Percentiles rank a stretch among this genome's conserved stretches.
phyloP scores from a whole-genome alignment of 345 rosid genomes.

The Excoecaria cochinchinensis region DNA sequence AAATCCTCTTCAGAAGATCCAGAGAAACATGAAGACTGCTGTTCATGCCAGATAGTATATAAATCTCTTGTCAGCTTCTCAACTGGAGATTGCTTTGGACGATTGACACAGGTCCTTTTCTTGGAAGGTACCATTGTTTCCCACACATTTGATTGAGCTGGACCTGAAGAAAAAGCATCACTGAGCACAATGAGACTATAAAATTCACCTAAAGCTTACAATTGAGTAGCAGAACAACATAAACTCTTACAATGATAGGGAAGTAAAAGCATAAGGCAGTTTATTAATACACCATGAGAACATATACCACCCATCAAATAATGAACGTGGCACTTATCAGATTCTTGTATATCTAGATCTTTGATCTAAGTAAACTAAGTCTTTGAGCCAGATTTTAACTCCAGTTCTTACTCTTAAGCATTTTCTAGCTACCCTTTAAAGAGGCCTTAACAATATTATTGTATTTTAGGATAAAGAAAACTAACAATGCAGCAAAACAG shows the following conservation, averaged over 20 bases:
- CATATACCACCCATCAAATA: not conserved
- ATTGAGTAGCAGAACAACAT: not conserved
- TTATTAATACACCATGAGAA: not conserved
- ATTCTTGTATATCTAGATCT: not conserved
- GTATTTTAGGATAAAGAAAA: conserved; percentile 1
- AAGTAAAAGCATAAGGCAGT: not conserved
- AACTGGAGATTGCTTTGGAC: conserved; percentile 79
- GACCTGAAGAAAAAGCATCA: conserved; percentile 49
- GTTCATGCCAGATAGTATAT: conserved; percentile 85
- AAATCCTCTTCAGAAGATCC: conserved; percentile 89
- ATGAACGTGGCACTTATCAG: not conserved
- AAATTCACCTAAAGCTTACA: conserved; percentile 1
- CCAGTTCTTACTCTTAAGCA: not conserved
- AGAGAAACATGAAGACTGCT: conserved; percentile 84
- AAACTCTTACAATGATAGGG: not conserved
- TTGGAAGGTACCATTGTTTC: conserved; percentile 81
- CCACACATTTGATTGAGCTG: conserved; percentile 84
- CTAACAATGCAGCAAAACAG: conserved; percentile 7
- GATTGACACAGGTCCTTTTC: conserved; percentile 84
- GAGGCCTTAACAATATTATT: not conserved
- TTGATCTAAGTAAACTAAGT: not conserved
- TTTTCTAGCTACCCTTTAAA: not conserved
- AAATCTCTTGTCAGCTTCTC: conserved; percentile 93
- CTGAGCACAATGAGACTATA: conserved; percentile 1
- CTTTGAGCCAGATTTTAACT: not conserved